Evolutionary conservation across 768 basidiomycete genomes (phyloP).

Genomic region (Boletus subparvulus): DNA sequence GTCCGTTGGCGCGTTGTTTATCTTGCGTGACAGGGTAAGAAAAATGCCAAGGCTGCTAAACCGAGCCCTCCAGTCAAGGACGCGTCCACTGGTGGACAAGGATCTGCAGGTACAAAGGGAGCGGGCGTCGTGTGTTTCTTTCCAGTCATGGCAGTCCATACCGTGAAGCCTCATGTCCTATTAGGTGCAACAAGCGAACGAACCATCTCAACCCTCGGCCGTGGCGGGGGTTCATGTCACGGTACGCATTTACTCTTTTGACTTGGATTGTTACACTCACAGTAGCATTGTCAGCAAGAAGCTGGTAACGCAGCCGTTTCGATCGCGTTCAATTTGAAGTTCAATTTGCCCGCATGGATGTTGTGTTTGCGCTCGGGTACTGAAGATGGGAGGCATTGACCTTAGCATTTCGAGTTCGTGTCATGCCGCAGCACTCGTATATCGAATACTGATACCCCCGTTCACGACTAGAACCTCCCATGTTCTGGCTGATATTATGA

Average conservation of each 20-base stretch:
- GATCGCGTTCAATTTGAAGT: background rate
- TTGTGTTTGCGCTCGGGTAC: background rate
- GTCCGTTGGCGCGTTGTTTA: background rate
- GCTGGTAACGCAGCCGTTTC: background rate
- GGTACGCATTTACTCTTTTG: background rate
- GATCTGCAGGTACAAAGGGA: background rate
- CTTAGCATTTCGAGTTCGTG: no score
- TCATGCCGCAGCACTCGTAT: no score
- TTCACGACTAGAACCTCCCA: no score
- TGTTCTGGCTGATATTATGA: no score
- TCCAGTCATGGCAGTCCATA: no score
- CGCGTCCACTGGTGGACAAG: background rate
- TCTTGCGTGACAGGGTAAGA: background rate
- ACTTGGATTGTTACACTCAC: background rate
- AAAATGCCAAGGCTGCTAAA: background rate
- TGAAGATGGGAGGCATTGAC: background rate
- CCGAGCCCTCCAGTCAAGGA: background rate
- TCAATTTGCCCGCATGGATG: background rate
- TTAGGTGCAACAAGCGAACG: background rate
- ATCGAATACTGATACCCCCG: no score
- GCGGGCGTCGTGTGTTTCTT: background rate
- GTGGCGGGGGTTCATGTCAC: background rate
- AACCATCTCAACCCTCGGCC: background rate
- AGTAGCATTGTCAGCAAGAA: background rate
- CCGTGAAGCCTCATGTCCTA: background rate